Evolutionary conservation across 441 rosid species (phyloP).

Genomic region (Pelargonium cotyledonis): DNA sequence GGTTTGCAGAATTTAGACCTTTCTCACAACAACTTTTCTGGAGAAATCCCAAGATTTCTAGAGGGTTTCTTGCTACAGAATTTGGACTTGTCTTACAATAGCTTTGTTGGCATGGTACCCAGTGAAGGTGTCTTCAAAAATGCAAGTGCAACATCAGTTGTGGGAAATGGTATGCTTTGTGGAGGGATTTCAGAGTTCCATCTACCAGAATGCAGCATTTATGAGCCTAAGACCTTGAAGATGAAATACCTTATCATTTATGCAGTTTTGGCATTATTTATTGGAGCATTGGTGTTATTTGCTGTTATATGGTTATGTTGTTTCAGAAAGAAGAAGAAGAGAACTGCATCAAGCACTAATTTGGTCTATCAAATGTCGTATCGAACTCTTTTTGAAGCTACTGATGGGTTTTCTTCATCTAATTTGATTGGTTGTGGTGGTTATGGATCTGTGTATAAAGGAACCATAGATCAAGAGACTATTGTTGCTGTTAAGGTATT

Average conservation of each 20-base stretch:
- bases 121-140: slow-evolving; percentile 23
- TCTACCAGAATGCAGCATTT: slow-evolving; percentile 16
- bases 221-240: slow-evolving; percentile 2
- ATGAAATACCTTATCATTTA: not conserved
- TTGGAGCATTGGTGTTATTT: not conserved
- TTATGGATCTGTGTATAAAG: slow-evolving; percentile 15
- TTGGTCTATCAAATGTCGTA: not conserved
- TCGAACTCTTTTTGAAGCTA: slow-evolving; percentile 12
- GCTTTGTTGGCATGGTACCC: slow-evolving; percentile 22
- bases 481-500: slow-evolving; percentile 15
- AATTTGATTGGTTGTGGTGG: slow-evolving; percentile 11
- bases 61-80: not conserved
- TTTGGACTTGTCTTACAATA: slow-evolving; percentile 24
- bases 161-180: slow-evolving; percentile 24
- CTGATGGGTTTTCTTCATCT: slow-evolving; percentile 1
- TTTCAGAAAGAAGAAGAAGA: not conserved
- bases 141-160: slow-evolving; percentile 16
- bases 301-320: not conserved
- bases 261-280: not conserved
- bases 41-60: slow-evolving; percentile 22
- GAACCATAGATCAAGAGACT: not conserved
- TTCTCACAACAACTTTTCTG: slow-evolving; percentile 21
- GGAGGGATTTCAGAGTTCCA: slow-evolving; percentile 25
- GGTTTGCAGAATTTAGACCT: slow-evolving; percentile 20
- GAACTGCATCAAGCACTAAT: not conserved